Base-by-base conservation (phyloP, 192 early-diverging fungal species). In the Haplosporangium gracile region DNA sequence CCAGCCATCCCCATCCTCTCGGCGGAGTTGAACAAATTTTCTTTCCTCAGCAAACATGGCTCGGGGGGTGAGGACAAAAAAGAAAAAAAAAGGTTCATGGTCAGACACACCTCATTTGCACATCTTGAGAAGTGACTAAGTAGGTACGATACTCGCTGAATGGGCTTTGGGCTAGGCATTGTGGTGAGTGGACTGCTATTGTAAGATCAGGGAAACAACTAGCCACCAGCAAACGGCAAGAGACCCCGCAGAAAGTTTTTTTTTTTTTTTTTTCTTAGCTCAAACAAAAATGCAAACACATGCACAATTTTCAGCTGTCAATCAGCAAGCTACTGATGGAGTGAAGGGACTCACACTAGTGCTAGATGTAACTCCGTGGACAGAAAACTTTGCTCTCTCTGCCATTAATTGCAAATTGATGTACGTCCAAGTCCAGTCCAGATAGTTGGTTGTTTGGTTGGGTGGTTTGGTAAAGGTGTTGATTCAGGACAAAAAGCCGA, bases 41-140 rank as follows among this genome's bases (percentile, higher is more conserved):
- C 26, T 57, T 24, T 11, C 55, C 55, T 57, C 55, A 57, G 55
- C 55, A 57, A 57, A 57, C 55, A 32, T 65, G 60, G 26, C 60
- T 65, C 60, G 60, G 60, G n/a, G 55, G 32, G 60, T 65, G 60
- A 29, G 26, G 60, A 32, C 60, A 65, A 65, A 24, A 57, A 18
- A 2, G 2, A 57, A 57, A 55, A 29, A 63, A 32, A 63, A 65
- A 65, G 60, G 60, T 65, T 65, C 60, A 65, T 34, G 29, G 60
- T 11, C 60, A 65, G 57, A 55, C 53, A 55, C 26, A 11, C n/a
- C 18, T 22, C 51, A 22, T 10, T 24, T 29, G 6, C 60, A 65
- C 60, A 65, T 65, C 60, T 29, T 65, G 60, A 65, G 60, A 65
- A 65, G 60, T 65, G 60, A 65, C 60, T 32, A 65, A 65, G 60